Base-by-base conservation (phyloP, 140 eudicot species). In the Flaveria floridana region DNA sequence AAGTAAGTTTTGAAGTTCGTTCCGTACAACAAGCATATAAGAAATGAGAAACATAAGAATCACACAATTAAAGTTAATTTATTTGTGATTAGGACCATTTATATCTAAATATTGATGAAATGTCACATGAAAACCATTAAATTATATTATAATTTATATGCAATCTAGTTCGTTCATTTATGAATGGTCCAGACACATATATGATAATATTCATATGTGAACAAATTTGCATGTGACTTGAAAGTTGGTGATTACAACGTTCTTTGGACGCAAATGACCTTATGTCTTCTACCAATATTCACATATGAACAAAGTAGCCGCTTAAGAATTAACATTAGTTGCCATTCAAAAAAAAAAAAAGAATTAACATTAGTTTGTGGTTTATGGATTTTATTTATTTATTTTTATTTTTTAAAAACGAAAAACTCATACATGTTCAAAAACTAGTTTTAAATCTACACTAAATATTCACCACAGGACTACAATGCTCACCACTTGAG, bases 171-270 rank as follows among this genome's bases (percentile, higher is more conserved):
- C 9, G 6, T 56, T 5, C 63, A 18, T 56, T 56, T 20, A 56
- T 19, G 21, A 56, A 21, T 30, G 37, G 37, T 30, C 65, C 65
- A 21, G 34, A 58, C 65, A 20, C 65, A 34, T 34, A 58, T 58
- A 34, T 2, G 65, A 58, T 21, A 15, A 58, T 23, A 21, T 58
- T 10, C 12, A 21, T 34, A 58, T 58, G 37, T 58, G 25, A 13
- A 58, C 7, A 26, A 15, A 58, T 58, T 58, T 58, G 34, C 37
- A 58, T 58, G 65, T 58, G 65, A 58, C n/a, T 58, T 21, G 65
- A 58, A 58, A 21, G 37, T 58, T 58, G 37, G 25, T 10, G 30
- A 11, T 58, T 58, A 20, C 25, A 58, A 58, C 65, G 21, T 58
- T 21, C 12, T 58, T 6, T 21, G 65, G 65, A 26, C n/a, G 23